phyloP scores from a whole-genome alignment of 2,329 filamentous ascomycete species.

The Dactylellina sp. region DNA sequence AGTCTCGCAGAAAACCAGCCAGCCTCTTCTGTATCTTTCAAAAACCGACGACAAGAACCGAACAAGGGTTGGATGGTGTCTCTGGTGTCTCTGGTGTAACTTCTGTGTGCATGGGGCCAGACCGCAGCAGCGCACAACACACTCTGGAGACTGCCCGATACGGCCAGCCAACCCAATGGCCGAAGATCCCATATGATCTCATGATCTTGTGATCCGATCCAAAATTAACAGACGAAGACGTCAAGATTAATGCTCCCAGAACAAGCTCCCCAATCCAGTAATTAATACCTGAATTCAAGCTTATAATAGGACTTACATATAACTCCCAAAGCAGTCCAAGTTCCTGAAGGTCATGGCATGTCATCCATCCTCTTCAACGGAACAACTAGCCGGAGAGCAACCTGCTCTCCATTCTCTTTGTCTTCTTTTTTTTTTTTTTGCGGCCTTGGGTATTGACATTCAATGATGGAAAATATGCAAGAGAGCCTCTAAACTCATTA shows the following conservation, averaged over 20 bases:
- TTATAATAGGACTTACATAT: not conserved
- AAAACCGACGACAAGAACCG: not conserved
- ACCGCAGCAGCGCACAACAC: slow-evolving; percentile 20
- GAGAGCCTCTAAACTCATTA: too few relatives aligned
- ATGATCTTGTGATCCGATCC: slow-evolving; percentile 18
- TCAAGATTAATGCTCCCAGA: not conserved
- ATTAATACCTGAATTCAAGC: not conserved
- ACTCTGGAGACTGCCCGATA: slow-evolving; percentile 28
- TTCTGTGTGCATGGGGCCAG: slow-evolving; percentile 16
- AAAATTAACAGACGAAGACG: not conserved
- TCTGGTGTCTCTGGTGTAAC: slow-evolving; percentile 8
- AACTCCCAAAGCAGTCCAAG: too few relatives aligned
- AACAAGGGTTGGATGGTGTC: not conserved
- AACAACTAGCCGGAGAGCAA: too few relatives aligned
- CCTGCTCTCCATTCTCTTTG: too few relatives aligned
- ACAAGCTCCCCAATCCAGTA: not conserved
- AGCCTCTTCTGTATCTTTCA: too few relatives aligned
- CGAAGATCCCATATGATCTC: slow-evolving; percentile 7
- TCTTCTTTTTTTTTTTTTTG: not conserved
- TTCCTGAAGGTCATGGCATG: too few relatives aligned
- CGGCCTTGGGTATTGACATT: not conserved
- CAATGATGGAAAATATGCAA: too few relatives aligned
- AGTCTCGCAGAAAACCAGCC: not conserved
- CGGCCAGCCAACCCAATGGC: slow-evolving; percentile 2
- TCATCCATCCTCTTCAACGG: too few relatives aligned